Conservation (phyloP, 176 grass and related monocot genomes). For the Carex parvula region DNA sequence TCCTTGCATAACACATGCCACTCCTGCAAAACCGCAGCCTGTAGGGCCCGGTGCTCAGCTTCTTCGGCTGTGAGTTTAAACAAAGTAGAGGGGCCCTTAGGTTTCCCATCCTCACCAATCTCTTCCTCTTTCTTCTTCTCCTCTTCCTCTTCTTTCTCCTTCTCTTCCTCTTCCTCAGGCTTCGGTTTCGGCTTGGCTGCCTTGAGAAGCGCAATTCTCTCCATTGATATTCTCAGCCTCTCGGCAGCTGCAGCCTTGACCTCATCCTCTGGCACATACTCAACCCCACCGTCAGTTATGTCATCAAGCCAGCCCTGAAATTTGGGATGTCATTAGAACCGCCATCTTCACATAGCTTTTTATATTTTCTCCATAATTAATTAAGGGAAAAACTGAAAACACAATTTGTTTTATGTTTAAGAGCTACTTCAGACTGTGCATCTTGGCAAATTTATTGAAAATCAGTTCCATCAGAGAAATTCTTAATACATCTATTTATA, state of each 20-base stretch:
- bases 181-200: slow-evolving; percentile 72
- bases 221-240: slow-evolving; percentile 78
- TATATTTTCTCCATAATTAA: not conserved
- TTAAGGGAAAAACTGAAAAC: not conserved
- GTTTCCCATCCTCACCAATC: slow-evolving; percentile 53
- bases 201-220: slow-evolving; percentile 83
- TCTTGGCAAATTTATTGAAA: not conserved
- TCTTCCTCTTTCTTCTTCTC: slow-evolving; percentile 57
- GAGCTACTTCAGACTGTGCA: not conserved
- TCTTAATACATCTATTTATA: not conserved
- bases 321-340: not conserved
- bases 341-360: not conserved
- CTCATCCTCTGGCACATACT: slow-evolving; percentile 95
- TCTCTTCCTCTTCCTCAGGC: slow-evolving; percentile 45
- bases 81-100: slow-evolving; percentile 80
- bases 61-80: slow-evolving; percentile 82
- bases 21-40: slow-evolving; percentile 89
- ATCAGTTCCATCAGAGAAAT: not conserved
- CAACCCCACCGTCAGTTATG: slow-evolving; percentile 69
- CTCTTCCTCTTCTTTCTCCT: slow-evolving; percentile 68
- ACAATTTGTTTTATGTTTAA: not conserved
- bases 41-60: slow-evolving; percentile 84
- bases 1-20: slow-evolving; percentile 88
- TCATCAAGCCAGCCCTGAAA: slow-evolving; percentile 93
- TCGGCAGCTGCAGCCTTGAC: slow-evolving; percentile 66